A percentile compares a stretch with the other conserved stretches of the same genome.
Conservation (phyloP, 768 basidiomycete species). For the Tulasnella sp. region DNA sequence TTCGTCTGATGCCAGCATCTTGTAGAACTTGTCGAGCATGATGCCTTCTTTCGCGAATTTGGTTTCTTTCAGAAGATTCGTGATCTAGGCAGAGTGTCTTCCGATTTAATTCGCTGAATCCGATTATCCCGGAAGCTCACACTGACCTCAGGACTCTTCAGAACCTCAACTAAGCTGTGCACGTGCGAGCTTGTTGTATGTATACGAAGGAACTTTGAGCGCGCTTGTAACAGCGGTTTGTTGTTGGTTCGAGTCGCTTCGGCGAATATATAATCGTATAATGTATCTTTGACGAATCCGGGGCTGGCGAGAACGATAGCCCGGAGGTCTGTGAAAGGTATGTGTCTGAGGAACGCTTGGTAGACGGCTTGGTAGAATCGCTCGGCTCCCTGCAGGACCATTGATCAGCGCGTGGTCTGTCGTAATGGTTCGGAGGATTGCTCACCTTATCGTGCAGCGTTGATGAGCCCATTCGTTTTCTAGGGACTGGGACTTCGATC, state of each 20-base stretch:
- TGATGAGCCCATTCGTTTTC: constrained; percentile 78
- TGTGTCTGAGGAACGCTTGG: constrained; percentile 81
- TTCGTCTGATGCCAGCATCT: constrained; percentile 92
- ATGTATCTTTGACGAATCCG: constrained; percentile 89
- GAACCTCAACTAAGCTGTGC: constrained; percentile 88
- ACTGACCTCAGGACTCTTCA: constrained; percentile 88
- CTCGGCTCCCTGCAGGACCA: constrained; percentile 51
- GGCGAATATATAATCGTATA: constrained; percentile 75
- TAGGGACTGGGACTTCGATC: constrained; percentile 81
- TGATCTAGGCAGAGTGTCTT: constrained; percentile 48
- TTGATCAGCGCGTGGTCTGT: background rate
- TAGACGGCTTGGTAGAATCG: constrained; percentile 84
- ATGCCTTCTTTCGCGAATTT: constrained; percentile 95
- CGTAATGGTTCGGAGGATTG: background rate
- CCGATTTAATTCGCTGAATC: constrained; percentile 32
- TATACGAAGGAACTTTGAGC: constrained; percentile 83
- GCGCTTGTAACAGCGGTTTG: constrained; percentile 71
- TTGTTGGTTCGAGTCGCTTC: constrained; percentile 80
- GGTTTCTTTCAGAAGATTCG: constrained; percentile 79
- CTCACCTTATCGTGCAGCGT: constrained; percentile 81
- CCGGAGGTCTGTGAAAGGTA: constrained; percentile 77
- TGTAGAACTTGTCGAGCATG: constrained; percentile 94
- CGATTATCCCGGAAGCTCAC: constrained; percentile 31
- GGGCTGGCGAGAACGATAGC: constrained; percentile 96
- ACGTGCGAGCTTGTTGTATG: constrained; percentile 93